Conservation (phyloP, 768 basidiomycete genomes). For the Leccinum imitatum region DNA sequence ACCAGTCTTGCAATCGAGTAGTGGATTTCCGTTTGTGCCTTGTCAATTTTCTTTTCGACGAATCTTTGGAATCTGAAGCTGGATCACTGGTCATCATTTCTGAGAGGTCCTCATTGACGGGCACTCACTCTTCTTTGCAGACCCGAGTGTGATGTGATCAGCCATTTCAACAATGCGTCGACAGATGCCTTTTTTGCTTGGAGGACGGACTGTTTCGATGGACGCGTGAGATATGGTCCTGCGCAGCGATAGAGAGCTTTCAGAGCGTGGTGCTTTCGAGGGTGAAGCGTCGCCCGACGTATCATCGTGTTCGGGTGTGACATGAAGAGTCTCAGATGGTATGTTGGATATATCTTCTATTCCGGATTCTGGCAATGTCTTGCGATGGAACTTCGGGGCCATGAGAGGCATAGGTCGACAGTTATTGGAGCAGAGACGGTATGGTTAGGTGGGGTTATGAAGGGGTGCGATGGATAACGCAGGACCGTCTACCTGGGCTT, state of each 20-base stretch:
- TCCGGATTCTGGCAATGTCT: conserved; percentile 3
- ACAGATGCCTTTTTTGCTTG: conserved; percentile 10
- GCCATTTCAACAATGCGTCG: conserved; percentile 16
- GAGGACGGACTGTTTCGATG: conserved; percentile 15
- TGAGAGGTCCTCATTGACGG: neutral
- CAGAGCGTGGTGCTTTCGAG: conserved; percentile 4
- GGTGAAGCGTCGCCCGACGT: neutral
- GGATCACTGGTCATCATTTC: neutral
- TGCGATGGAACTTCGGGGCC: neutral
- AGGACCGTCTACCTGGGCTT: neutral
- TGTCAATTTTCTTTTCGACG: too few relatives aligned
- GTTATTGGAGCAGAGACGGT: too few relatives aligned
- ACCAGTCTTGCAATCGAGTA: too few relatives aligned
- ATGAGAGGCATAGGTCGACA: neutral
- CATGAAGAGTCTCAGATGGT: neutral
- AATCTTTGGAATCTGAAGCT: neutral
- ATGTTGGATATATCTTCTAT: neutral
- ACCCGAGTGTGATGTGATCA: conserved; percentile 3
- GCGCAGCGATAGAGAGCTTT: conserved; percentile 9
- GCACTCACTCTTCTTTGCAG: conserved; percentile 3
- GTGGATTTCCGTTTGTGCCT: too few relatives aligned
- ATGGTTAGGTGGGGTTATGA: neutral
- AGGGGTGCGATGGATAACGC: too few relatives aligned
- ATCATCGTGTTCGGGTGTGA: neutral
- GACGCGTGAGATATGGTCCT: conserved; percentile 22